phyloP scores from a whole-genome alignment of 148 eudicot species.

The Rhododendron williamsianum region DNA sequence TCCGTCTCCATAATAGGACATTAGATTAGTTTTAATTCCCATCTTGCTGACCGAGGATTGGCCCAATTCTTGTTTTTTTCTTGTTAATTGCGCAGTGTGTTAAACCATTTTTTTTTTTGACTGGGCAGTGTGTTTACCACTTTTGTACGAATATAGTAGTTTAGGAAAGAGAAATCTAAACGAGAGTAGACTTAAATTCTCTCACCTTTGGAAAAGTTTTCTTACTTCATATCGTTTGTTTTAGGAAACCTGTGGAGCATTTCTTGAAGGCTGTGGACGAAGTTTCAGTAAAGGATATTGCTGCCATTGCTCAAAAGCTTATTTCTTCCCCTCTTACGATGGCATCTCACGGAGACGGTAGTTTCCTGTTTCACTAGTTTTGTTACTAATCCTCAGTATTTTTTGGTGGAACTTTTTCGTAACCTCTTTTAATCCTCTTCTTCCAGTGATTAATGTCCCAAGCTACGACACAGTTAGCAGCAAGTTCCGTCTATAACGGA shows the following conservation, averaged over 20 bases:
- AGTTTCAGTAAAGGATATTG: constrained; percentile 56
- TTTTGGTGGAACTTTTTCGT: not conserved
- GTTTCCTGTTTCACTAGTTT: not conserved
- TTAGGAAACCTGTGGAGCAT: constrained; percentile 75
- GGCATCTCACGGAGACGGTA: constrained; percentile 94
- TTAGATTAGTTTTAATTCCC: not conserved
- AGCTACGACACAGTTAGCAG: constrained; percentile 59
- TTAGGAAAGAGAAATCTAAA: not conserved
- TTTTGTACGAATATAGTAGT: too few species aligned
- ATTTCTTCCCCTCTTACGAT: constrained; percentile 81
- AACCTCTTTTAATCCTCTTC: not conserved
- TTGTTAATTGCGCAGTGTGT: not conserved
- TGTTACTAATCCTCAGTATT: not conserved
- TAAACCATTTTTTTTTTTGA: not conserved
- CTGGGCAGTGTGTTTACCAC: not conserved
- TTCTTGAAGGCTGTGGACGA: constrained; percentile 65
- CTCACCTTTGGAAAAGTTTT: not conserved
- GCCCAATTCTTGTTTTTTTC: not conserved
- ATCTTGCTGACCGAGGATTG: not conserved
- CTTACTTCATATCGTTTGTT: not conserved
- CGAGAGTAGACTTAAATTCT: not conserved
- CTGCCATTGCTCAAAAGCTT: constrained; percentile 52
- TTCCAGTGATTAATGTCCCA: constrained; percentile 61
- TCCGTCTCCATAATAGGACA: not conserved
- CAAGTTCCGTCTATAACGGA: constrained; percentile 39